Evolutionary conservation across 2,329 filamentous ascomycete genomes (phyloP), one percentile per base, ranked within the genome.

Genomic region (Fusarium sp.): DNA sequence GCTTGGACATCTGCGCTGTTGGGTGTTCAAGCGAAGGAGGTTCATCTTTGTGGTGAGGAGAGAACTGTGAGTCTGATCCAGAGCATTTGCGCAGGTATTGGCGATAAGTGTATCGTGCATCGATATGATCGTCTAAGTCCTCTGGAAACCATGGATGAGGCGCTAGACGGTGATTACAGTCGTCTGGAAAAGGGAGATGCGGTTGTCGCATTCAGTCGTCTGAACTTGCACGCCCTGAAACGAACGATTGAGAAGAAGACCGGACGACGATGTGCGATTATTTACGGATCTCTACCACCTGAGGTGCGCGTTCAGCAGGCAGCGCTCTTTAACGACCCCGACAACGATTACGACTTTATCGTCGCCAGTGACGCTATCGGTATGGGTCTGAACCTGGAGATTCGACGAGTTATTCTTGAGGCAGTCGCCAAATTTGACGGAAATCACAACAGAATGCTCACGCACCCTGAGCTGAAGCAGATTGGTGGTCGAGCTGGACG

Each of bases 361-460:
- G 95, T 96, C 31, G 96, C 97, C 14, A 98, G 94, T 76, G 94
- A 98, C 82, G 96, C 96, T 51, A 95, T 99, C 70, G 96, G 96
- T 41, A 98, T 99, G 95, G 96, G 97, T 3, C 84, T 99, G 27
- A 99, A 99, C 78, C 83, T 99, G 80, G 94, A 91, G 82, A 94
- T 98, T 79, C 96, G 94, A 79, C 92, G 97, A 31, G 89, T 99
- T 68, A 89, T 99, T 60, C 96, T 99, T 73, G 94, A 97, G 77
- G 87, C 91, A 2, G 87, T 91, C 5, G 83, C 86, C 66, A 99
- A 98, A 80, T 92, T 87, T 73, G 88, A 94, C 69, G 92, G 92
- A 3, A 78, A 74, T 2, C 82, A 84, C 10, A 85, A 87, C 35
- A 84, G 89, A 21, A 82, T 85, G 8, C 85, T 99, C 29, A 84